Conservation (phyloP, 163 green algal species). For the Chloroidium sp. region DNA sequence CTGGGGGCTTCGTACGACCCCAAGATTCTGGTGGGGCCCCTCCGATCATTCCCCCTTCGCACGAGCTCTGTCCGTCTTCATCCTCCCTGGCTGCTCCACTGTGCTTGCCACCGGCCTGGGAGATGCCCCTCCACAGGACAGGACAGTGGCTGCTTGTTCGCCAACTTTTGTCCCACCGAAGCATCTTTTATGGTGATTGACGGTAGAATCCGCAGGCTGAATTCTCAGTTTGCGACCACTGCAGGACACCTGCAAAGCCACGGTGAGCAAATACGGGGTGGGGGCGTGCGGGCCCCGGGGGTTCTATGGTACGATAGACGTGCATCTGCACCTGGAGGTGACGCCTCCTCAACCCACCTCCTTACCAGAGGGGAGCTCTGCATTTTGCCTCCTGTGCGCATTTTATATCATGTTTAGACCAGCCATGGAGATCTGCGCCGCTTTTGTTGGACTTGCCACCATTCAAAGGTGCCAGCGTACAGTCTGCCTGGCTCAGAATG, state of each 20-base stretch:
- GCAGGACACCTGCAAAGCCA: slow-evolving; percentile 29
- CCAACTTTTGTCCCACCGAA: not conserved
- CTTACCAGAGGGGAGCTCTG: too few species aligned
- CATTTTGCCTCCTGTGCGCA: too few species aligned
- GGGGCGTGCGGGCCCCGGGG: slow-evolving; percentile 91
- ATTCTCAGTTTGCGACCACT: not conserved
- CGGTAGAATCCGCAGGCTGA: not conserved
- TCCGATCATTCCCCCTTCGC: too few species aligned
- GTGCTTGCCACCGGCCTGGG: not conserved
- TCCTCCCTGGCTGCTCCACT: too few species aligned
- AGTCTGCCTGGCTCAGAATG: too few species aligned
- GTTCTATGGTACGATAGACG: slow-evolving; percentile 98
- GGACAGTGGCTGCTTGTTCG: not conserved
- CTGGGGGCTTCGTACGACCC: slow-evolving; percentile 60
- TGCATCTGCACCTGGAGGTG: slow-evolving; percentile 74
- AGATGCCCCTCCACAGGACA: not conserved
- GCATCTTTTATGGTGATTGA: not conserved
- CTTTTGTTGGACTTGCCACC: too few species aligned
- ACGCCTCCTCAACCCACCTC: too few species aligned
- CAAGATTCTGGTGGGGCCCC: slow-evolving; percentile 38
- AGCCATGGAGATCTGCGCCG: too few species aligned
- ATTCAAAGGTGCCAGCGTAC: too few species aligned
- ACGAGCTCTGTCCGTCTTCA: too few species aligned
- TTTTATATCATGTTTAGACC: too few species aligned
- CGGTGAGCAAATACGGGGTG: slow-evolving; percentile 89